These are phyloP conservation scores for Bruguiera sexangula DNA, from an alignment of 345 rosid species.

Conservation along the genomic window DNA sequence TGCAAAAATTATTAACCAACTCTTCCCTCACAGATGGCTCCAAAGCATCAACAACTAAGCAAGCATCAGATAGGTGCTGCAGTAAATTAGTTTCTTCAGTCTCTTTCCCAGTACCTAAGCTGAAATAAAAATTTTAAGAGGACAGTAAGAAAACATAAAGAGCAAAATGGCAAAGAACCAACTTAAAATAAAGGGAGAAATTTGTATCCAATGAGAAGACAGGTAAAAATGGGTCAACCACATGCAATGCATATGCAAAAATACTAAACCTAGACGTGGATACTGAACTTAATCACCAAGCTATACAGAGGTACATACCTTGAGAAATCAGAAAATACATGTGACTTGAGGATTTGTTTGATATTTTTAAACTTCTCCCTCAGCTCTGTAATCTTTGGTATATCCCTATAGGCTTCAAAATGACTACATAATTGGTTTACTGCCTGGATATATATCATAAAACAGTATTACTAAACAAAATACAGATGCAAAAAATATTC, in stretches of 20 bases:
- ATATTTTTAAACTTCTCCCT: conserved; percentile 94
- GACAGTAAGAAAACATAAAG: conserved; percentile 5
- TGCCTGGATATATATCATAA: conserved; percentile 63
- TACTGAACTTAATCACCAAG: no score
- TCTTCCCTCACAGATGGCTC: conserved; percentile 99
- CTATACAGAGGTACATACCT: conserved; percentile 44
- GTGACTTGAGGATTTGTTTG: conserved; percentile 92
- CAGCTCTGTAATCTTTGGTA: conserved; percentile 95
- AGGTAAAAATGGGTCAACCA: no score
- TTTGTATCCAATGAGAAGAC: no score
- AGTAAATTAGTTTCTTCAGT: conserved; percentile 79
- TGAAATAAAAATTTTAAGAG: conserved; percentile 40
- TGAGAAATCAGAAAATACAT: conserved; percentile 91
- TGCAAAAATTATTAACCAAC: conserved; percentile 96
- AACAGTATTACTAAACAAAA: conserved; percentile 12
- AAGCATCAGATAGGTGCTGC: conserved; percentile 90
- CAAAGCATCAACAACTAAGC: conserved; percentile 94
- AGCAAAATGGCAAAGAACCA: background rate
- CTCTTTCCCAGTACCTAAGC: conserved; percentile 99
- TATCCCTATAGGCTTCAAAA: conserved; percentile 95
- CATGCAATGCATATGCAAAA: no score
- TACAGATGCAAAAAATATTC: background rate
- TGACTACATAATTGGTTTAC: conserved; percentile 96
- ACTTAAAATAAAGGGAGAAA: background rate
- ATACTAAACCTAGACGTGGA: no score